Evolutionary conservation across 2,329 filamentous ascomycete species (phyloP).

Genomic region (Alternaria triticimaculans): DNA sequence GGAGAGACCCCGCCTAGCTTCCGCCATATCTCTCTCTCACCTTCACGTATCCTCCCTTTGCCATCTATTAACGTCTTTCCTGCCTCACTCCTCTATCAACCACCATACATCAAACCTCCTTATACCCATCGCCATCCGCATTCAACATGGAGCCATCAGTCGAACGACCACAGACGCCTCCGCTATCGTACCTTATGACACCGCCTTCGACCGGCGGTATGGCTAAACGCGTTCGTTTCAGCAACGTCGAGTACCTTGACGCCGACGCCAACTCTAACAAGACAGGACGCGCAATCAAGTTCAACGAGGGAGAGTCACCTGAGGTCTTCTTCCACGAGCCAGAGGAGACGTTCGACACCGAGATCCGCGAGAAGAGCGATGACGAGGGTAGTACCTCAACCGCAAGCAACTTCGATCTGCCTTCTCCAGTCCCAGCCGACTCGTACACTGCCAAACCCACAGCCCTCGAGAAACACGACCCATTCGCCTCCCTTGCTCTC

Average conservation of each 20-base stretch:
- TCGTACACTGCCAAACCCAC: background rate
- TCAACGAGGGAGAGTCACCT: slow-evolving; percentile 9
- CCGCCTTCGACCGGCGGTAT: slow-evolving; percentile 27
- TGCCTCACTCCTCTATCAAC: background rate
- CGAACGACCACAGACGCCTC: slow-evolving; percentile 16
- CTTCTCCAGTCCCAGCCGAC: background rate
- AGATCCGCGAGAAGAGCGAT: slow-evolving; percentile 1
- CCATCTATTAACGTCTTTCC: background rate
- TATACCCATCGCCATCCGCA: background rate
- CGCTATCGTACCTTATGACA: slow-evolving; percentile 18
- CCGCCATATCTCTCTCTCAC: slow-evolving; percentile 7
- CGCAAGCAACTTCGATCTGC: background rate
- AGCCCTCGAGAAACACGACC: slow-evolving; percentile 2
- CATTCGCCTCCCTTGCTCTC: background rate
- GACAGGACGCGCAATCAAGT: background rate
- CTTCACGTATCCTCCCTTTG: background rate
- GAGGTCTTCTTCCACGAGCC: slow-evolving; percentile 13
- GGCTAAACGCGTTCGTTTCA: slow-evolving; percentile 16
- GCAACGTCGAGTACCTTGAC: background rate
- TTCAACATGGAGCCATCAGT: slow-evolving; percentile 4
- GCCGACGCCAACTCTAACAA: background rate
- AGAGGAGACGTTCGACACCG: slow-evolving; percentile 13
- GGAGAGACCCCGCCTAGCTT: background rate
- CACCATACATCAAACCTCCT: background rate
- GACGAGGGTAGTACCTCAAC: background rate